These are phyloP conservation scores for Vigna hirtella DNA, from an alignment of 306 rosid genomes.

Conservation along the genomic window DNA sequence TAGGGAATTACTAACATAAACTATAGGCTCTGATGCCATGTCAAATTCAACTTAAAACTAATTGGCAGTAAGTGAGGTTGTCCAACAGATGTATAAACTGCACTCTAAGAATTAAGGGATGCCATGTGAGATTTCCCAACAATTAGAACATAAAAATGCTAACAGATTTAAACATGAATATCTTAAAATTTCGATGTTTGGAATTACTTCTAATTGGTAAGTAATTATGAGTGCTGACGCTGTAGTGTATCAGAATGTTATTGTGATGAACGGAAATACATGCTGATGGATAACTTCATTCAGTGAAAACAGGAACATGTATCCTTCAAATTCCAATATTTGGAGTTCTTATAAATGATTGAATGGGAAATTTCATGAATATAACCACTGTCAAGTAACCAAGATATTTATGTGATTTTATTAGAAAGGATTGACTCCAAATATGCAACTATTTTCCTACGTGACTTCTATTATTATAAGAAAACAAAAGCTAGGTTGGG, in stretches of 20 bases:
- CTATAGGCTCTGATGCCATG: too few relatives aligned
- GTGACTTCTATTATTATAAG: background rate
- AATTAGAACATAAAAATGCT: too few relatives aligned
- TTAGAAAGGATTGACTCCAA: constrained; percentile 2
- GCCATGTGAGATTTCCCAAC: too few relatives aligned
- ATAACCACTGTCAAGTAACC: constrained; percentile 15
- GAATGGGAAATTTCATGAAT: background rate
- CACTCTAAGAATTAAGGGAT: too few relatives aligned
- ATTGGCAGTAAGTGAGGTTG: too few relatives aligned
- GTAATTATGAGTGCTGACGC: background rate
- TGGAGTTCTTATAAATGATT: background rate
- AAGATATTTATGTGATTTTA: constrained; percentile 9
- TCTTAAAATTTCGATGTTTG: background rate
- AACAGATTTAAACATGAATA: constrained; percentile 5
- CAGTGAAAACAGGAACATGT: background rate
- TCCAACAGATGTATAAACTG: too few relatives aligned
- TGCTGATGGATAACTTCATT: constrained; percentile 10
- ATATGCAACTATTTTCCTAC: background rate
- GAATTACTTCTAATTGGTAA: background rate
- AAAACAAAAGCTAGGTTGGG: background rate
- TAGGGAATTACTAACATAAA: background rate
- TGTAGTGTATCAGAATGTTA: background rate
- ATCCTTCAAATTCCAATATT: background rate
- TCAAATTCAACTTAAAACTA: too few relatives aligned
- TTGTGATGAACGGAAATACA: background rate